Percentiles rank a stretch among this genome's conserved stretches.
Conservation (phyloP, 345 rosid genomes). For the Eutrema heterophyllum region DNA sequence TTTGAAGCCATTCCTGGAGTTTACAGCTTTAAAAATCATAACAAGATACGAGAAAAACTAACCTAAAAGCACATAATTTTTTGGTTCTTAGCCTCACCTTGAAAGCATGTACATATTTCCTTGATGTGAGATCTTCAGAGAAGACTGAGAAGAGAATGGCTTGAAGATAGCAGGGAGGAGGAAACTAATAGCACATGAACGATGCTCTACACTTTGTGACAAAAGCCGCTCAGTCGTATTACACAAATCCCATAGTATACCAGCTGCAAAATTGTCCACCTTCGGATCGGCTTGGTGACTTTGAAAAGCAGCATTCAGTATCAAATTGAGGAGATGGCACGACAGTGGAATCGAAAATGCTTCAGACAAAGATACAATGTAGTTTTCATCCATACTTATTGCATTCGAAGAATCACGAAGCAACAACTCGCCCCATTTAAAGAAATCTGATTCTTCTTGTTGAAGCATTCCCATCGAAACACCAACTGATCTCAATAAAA, state of each 20-base stretch:
- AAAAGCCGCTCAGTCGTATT: conserved; percentile 55
- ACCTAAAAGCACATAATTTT: not conserved
- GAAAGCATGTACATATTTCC: conserved; percentile 39
- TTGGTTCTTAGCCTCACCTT: conserved; percentile 42
- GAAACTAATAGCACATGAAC: conserved; percentile 70
- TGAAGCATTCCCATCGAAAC: conserved; percentile 45
- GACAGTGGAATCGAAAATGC: conserved; percentile 54
- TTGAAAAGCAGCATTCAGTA: conserved; percentile 51
- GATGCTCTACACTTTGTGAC: conserved; percentile 59
- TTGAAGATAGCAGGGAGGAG: conserved; percentile 69
- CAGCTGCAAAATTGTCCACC: conserved; percentile 39
- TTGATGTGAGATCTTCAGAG: conserved; percentile 38
- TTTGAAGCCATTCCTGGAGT: conserved; percentile 55
- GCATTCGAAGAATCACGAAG: conserved; percentile 17
- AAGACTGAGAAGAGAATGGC: conserved; percentile 40
- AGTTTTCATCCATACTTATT: conserved; percentile 28
- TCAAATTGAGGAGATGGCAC: conserved; percentile 57
- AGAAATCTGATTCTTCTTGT: conserved; percentile 43
- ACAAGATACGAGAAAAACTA: not conserved
- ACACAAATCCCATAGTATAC: conserved; percentile 72
- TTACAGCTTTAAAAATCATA: not conserved
- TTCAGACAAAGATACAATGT: conserved; percentile 26
- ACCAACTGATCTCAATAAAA: conserved; percentile 57
- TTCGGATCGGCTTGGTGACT: conserved; percentile 33
- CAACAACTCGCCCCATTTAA: conserved; percentile 35